Base-by-base conservation (phyloP, 306 rosid species). In the Alnus glutinosa region DNA sequence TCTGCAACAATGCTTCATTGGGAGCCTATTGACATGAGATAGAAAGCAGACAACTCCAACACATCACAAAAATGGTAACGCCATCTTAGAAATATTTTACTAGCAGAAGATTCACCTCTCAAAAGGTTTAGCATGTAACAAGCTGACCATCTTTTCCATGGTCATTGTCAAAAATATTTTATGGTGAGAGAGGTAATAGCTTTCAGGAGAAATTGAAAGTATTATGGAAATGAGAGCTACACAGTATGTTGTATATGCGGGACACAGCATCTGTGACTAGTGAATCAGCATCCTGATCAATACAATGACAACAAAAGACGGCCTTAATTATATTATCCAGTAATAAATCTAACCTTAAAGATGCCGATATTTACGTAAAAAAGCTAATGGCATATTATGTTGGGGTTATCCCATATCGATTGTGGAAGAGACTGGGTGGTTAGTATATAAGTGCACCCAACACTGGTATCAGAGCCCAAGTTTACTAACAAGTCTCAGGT, bases 1-100 rank as follows among this genome's bases (percentile, higher is more conserved):
- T 87, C 81, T 84, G 90, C 81, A 87, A 75, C 28, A 51, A 70
- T 76, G 83, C 85, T 77, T 87, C 85, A 68, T 87, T 87, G 23
- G 90, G 90, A 58, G 85, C 85, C 90, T 87, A 42, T 47, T 59
- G 49, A 2, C 55, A 47, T 28, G 34, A 69, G 47, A 70, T 42
- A 32, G 47, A 3, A 48, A 59, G 70, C 50, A 79, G 69, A 51
- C 34, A 32, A 39, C 49, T 39, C 30, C 18, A 16, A 36, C 18
- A 67, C 72, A 67, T 42, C 49, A 7, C 46, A 37, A 67, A 18
- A 67, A 39, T 67, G 48, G 32, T 42, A 18, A 67, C 48, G 4
- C 58, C 58, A 13, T 54, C 58, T 54, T 16, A 3, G 23, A 49
- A 13, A 49, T 55, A 49, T 16, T 23, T 58, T 23, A 55, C 30